Base-by-base conservation (phyloP, 371 early-diverging fungal species). In the Dichotomocladium elegans region DNA sequence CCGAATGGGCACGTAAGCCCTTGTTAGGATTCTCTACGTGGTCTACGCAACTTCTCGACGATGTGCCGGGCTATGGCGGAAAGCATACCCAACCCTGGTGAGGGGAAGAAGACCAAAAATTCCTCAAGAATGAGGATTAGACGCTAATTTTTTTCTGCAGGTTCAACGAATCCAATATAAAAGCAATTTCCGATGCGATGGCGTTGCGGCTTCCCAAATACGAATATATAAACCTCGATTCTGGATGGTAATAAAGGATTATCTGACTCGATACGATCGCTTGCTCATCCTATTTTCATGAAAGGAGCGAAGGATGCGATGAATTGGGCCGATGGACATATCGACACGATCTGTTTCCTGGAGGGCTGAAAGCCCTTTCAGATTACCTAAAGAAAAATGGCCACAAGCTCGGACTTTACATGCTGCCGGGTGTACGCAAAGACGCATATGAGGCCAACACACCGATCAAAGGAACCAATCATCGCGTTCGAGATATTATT, bases 41-140 rank as follows among this genome's bases (percentile, higher is more conserved):
- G 68, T 68, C 68, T 30, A 68, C 68, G 33, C 68, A 68, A 26
- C 43, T 68, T 11, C 40, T 68, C 24, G 64, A 68, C 43, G 61
- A 68, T 28, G 61, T 68, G 14, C 57, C 64, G 19, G 68, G 68
- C 8, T 68, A 68, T 51, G 68, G 68, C 28, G 68, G 68, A 15
- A 51, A 45, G 25, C 56, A 60, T 24, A 47, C 48, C 8, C 26
- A 59, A 25, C 67, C 67, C 22, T 66, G 67, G 62, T n/a, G n/a
- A n/a, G n/a, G n/a, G n/a, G n/a, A n/a, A n/a, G n/a, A n/a, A n/a
- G n/a, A n/a, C n/a, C n/a, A n/a, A n/a, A n/a, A n/a, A n/a, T n/a
- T n/a, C n/a, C n/a, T n/a, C n/a, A n/a, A n/a, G n/a, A n/a, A n/a
- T n/a, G n/a, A n/a, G n/a, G n/a, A n/a, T 26, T 3, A 31, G 43